These are phyloP conservation scores for Lodderomyces oxycetoniae DNA, from an alignment of 1,139 yeast genomes.

Conservation along the genomic window DNA sequence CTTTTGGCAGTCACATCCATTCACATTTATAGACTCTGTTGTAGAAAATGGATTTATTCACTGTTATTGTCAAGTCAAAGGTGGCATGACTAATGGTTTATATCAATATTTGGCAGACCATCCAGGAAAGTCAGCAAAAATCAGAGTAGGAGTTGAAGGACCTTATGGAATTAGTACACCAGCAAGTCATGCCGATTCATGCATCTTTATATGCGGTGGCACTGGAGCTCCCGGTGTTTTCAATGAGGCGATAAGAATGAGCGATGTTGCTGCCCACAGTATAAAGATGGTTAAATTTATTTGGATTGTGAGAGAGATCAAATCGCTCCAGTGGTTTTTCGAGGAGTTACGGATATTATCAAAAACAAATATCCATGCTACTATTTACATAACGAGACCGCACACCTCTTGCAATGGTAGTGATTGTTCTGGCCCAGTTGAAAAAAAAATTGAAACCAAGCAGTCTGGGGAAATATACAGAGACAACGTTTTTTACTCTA, in stretches of 20 bases:
- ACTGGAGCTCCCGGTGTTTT: constrained; percentile 43
- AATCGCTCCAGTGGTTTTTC: constrained; percentile 31
- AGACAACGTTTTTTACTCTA: too few relatives aligned
- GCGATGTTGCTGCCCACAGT: not conserved
- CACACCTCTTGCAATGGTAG: too few relatives aligned
- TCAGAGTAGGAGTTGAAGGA: constrained; percentile 38
- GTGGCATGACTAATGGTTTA: constrained; percentile 34
- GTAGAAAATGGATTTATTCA: constrained; percentile 17
- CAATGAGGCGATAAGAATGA: constrained; percentile 1
- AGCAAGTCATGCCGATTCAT: constrained; percentile 28
- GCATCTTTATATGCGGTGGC: constrained; percentile 43
- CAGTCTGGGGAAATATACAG: too few relatives aligned
- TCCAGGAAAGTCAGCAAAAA: constrained; percentile 24
- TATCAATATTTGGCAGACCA: constrained; percentile 25
- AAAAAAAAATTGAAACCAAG: too few relatives aligned
- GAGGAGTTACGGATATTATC: constrained; percentile 27
- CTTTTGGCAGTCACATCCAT: constrained; percentile 44
- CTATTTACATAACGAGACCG: constrained; percentile 33
- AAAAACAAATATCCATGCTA: constrained; percentile 23
- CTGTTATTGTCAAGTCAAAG: constrained; percentile 33
- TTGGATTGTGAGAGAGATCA: constrained; percentile 29
- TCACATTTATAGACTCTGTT: constrained; percentile 23
- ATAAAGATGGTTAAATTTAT: constrained; percentile 4
- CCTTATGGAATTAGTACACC: constrained; percentile 36
- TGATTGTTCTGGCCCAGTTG: too few relatives aligned